These are phyloP conservation scores for Aureobasidium melanogenum DNA, from an alignment of 2,329 filamentous ascomycete species.

Conservation along the genomic window DNA sequence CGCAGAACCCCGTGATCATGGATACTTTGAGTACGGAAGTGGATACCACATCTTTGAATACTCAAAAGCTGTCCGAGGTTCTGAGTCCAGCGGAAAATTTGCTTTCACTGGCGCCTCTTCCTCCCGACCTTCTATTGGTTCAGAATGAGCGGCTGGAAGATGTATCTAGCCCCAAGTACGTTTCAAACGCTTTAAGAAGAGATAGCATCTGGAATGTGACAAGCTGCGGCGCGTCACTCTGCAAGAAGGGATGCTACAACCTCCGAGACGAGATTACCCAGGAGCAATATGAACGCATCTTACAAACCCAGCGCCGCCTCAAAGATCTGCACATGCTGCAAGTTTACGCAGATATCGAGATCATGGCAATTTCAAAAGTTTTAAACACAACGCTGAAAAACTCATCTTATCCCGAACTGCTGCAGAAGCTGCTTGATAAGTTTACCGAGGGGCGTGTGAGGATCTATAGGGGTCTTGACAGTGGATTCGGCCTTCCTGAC, in stretches of 20 bases:
- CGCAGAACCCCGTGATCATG: neutral
- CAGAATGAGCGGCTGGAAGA: neutral
- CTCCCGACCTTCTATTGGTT: constrained; percentile 2
- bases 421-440: constrained; percentile 11
- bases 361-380: constrained; percentile 4
- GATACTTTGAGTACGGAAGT: neutral
- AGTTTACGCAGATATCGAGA: constrained; percentile 12
- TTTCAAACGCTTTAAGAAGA: constrained; percentile 3
- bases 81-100: constrained; percentile 12
- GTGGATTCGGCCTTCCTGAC: constrained; percentile 13
- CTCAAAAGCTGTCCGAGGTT: constrained; percentile 9
- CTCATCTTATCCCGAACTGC: constrained; percentile 8
- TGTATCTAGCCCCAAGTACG: constrained; percentile 7
- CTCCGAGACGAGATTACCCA: constrained; percentile 12
- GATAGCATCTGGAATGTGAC: constrained; percentile 12
- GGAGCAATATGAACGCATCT: constrained; percentile 13
- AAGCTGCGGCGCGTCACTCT: constrained; percentile 12
- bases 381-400: constrained; percentile 10
- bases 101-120: constrained; percentile 1
- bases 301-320: constrained; percentile 13
- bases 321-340: constrained; percentile 15
- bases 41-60: neutral
- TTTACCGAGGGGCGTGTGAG: constrained; percentile 9
- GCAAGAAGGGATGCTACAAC: constrained; percentile 10
- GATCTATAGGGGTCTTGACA: constrained; percentile 15